Conservation (phyloP, 2,329 filamentous ascomycete species). For the Colletotrichum plurivorum region DNA sequence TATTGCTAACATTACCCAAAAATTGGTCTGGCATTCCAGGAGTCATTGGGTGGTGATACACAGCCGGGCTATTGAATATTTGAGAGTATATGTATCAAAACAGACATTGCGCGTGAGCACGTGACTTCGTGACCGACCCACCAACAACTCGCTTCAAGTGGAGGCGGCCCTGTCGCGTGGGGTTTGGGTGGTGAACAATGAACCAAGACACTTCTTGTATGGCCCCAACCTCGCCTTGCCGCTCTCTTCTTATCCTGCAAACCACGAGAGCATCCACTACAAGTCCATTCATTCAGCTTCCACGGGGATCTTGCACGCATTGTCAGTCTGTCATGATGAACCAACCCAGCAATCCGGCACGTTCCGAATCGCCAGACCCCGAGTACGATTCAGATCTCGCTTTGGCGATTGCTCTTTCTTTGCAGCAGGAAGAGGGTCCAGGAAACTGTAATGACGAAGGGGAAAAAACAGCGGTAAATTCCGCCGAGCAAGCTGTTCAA, state of each 20-base stretch:
- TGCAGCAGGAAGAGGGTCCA: slow-evolving; percentile 50
- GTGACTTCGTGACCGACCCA: not conserved
- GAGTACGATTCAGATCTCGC: slow-evolving; percentile 73
- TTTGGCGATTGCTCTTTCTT: slow-evolving; percentile 72
- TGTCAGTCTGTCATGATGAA: slow-evolving; percentile 9
- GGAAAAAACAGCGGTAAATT: not conserved
- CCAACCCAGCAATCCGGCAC: not conserved
- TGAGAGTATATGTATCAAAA: not conserved
- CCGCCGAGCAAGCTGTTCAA: not conserved
- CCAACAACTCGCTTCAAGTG: not conserved
- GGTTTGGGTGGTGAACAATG: not conserved
- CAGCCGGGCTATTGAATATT: not conserved
- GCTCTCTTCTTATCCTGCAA: not conserved
- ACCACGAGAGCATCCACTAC: too few species aligned
- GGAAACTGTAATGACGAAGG: not conserved
- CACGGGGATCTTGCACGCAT: too few species aligned
- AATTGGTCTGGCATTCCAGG: too few species aligned
- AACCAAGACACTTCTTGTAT: not conserved
- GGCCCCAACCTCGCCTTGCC: not conserved
- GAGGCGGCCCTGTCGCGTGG: not conserved
- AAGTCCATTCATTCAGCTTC: too few species aligned
- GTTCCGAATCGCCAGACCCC: slow-evolving; percentile 37
- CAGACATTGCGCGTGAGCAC: not conserved
- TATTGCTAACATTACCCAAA: too few species aligned
- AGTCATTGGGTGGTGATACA: too few species aligned